A percentile compares a stretch with the other conserved stretches of the same genome.
phyloP scores from a whole-genome alignment of 768 basidiomycete species.

The Phanerochaete carnosa region DNA sequence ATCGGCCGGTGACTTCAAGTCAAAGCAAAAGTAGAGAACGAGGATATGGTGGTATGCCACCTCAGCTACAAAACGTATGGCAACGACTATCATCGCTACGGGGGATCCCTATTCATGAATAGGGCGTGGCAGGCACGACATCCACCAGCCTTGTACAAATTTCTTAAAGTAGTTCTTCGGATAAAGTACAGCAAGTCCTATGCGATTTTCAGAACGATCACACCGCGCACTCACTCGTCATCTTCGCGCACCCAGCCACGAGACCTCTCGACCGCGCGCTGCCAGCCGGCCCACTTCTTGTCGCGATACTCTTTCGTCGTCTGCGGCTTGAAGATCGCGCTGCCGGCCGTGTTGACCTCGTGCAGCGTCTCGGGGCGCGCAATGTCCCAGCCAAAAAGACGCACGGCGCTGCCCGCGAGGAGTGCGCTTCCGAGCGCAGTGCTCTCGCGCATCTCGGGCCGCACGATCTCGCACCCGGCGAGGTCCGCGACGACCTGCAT shows the following conservation, averaged over 20 bases:
- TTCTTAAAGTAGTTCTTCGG: too few species aligned
- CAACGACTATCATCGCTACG: too few species aligned
- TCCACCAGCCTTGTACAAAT: neutral
- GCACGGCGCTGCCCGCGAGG: constrained; percentile 85
- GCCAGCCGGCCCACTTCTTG: constrained; percentile 78
- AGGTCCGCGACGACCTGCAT: constrained; percentile 87
- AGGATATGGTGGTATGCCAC: neutral
- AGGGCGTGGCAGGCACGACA: neutral
- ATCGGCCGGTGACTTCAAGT: too few species aligned
- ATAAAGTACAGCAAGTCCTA: neutral
- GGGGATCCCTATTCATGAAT: too few species aligned
- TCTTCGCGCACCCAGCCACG: constrained; percentile 62
- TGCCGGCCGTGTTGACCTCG: constrained; percentile 87
- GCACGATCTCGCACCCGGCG: constrained; percentile 86
- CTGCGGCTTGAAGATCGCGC: constrained; percentile 60
- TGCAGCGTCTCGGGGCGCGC: constrained; percentile 74
- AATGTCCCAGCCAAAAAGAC: constrained; percentile 91
- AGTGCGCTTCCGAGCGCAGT: constrained; percentile 95
- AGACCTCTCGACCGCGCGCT: constrained; percentile 82
- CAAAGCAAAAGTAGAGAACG: neutral
- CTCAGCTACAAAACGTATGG: neutral
- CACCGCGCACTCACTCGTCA: neutral
- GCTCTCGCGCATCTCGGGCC: constrained; percentile 98
- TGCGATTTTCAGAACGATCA: neutral
- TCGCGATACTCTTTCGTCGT: constrained; percentile 51